Evolutionary conservation across 257 asterid species (phyloP).

Genomic region (Scutellaria baicalensis): DNA sequence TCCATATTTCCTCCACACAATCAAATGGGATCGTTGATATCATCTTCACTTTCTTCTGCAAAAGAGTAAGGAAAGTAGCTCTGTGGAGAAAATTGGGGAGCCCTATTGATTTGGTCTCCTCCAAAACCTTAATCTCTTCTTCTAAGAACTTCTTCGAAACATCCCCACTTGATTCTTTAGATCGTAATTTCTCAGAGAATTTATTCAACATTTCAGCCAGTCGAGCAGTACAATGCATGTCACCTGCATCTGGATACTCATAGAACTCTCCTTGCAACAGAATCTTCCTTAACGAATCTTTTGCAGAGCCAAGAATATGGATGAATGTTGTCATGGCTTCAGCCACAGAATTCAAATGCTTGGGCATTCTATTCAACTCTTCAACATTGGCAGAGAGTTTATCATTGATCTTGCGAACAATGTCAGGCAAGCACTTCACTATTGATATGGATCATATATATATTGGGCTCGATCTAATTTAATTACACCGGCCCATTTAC

Average conservation of each 20-base stretch:
- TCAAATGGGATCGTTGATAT: slow-evolving; percentile 14
- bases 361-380: slow-evolving; percentile 27
- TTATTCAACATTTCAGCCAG: slow-evolving; percentile 17
- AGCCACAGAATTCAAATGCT: background rate
- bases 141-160: background rate
- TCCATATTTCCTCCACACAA: slow-evolving; percentile 23
- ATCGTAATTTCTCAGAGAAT: slow-evolving; percentile 5
- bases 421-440: slow-evolving; percentile 27
- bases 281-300: slow-evolving; percentile 32
- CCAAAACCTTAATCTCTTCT: slow-evolving; percentile 23
- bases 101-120: slow-evolving; percentile 18
- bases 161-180: background rate
- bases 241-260: slow-evolving; percentile 22
- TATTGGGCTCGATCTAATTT: too few relatives aligned
- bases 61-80: slow-evolving; percentile 10
- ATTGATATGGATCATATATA: too few relatives aligned
- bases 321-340: slow-evolving; percentile 28
- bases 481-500: too few relatives aligned
- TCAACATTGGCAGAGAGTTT: slow-evolving; percentile 20
- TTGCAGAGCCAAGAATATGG: slow-evolving; percentile 16
- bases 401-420: slow-evolving; percentile 24
- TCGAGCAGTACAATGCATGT: slow-evolving; percentile 25
- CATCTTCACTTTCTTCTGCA: slow-evolving; percentile 17
- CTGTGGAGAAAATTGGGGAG: slow-evolving; percentile 24
- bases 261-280: slow-evolving; percentile 35